Conservation (phyloP, 1,284 basidiomycete genomes). For the Singerocomus inundabilis region DNA sequence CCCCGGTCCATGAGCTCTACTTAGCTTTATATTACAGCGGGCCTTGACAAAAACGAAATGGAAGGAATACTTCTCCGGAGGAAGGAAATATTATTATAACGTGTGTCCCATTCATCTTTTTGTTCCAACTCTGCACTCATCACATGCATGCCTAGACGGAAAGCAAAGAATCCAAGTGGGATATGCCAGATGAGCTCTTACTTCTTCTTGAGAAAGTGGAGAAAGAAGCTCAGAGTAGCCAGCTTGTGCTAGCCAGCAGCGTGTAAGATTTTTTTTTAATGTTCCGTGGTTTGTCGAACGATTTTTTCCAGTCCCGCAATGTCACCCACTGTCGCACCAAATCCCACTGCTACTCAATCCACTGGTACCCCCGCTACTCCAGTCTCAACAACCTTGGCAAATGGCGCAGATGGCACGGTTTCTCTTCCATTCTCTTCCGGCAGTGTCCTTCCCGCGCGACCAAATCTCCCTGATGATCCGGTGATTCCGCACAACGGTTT, state of each 20-base stretch:
- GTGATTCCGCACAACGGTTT: constrained; percentile 89
- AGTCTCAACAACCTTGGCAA: constrained; percentile 26
- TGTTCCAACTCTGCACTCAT: not conserved
- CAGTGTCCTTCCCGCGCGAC: constrained; percentile 66
- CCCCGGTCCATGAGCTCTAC: not conserved
- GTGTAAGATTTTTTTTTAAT: constrained; percentile 21
- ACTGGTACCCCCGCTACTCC: constrained; percentile 10
- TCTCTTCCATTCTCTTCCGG: constrained; percentile 57
- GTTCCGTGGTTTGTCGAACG: not conserved
- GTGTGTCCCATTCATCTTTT: constrained; percentile 40
- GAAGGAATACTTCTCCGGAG: constrained; percentile 91
- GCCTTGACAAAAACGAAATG: constrained; percentile 85
- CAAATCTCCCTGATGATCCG: constrained; percentile 79
- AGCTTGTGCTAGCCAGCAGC: constrained; percentile 34
- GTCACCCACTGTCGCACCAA: constrained; percentile 13
- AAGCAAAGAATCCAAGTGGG: constrained; percentile 91
- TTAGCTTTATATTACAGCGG: constrained; percentile 47
- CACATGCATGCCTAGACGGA: constrained; percentile 52
- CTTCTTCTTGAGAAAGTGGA: constrained; percentile 81
- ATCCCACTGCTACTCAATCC: not conserved
- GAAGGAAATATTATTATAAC: constrained; percentile 92
- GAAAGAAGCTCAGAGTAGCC: constrained; percentile 53
- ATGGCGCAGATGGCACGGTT: constrained; percentile 48
- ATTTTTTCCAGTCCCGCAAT: constrained; percentile 16
- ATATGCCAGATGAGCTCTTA: constrained; percentile 86